Base-by-base conservation (phyloP, 2,329 filamentous ascomycete genomes). In the Arthrobotrys sphaeroides region DNA sequence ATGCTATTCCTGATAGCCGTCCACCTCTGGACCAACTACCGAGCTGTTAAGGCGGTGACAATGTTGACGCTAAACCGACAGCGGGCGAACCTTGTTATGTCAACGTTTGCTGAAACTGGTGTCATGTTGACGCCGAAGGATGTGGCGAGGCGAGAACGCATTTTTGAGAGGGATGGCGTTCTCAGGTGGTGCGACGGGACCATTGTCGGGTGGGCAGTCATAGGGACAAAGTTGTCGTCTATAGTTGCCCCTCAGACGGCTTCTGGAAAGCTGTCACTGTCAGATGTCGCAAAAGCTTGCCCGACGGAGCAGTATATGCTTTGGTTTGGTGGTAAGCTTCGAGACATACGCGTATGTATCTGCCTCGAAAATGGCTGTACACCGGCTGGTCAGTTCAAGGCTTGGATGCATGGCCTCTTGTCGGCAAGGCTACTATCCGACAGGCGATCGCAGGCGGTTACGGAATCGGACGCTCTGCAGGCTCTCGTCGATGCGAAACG, bases 1-100 rank as follows among this genome's bases (percentile, higher is more conserved):
- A 88, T 97, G 83, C 83, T 94, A 0, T 77, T 88, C 1, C 87
- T 98, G 18, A 87, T 97, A 13, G 84, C 88, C 10, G 84, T 91
- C 5, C 95, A 98, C 82, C 86, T 98, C 5, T 87, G 86, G 80
- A 93, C 91, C 79, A 98, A 98, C 82, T 94, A 96, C 82, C 86
- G 88, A 33, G 95, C 93, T 43, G 94, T 99, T 3, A 87, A 90
- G 77, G 87, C 91, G 55, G 94, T 99, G 13, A 89, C 89, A 81
- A 92, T 98, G 90, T 87, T 88, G 40, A 92, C 88, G 5, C 85
- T 98, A 36, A 98, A 97, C 83, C 87, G 92, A 20, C 94, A 98
- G 82, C 88, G 95, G 36, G 91, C 93, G 1, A 92, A 90, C 53
- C 88, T 97, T 18, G 85, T 96, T 0, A 90, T 94, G 79, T 86